Evolutionary conservation across 1,284 basidiomycete species (phyloP).

Genomic region (Ganoderma multipileum): DNA sequence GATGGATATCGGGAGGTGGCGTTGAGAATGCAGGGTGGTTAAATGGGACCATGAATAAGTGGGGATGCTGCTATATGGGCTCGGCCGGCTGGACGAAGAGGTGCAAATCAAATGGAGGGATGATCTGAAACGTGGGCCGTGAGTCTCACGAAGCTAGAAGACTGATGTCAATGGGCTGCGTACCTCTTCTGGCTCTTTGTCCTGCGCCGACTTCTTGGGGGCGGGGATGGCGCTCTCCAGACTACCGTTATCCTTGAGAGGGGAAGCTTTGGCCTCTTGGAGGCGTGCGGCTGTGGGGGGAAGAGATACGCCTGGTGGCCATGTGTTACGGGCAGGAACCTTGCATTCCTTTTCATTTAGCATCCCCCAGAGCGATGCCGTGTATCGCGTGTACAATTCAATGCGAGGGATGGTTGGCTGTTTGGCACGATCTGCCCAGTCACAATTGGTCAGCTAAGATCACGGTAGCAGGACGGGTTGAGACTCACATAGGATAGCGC

Average conservation of each 20-base stretch:
- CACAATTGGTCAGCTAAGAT: neutral
- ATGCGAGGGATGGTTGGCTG: slow-evolving; percentile 62
- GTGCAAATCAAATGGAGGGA: slow-evolving; percentile 28
- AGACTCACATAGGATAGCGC: slow-evolving; percentile 79
- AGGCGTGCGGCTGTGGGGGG: slow-evolving; percentile 25
- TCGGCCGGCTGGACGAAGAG: slow-evolving; percentile 21
- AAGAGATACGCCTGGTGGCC: slow-evolving; percentile 48
- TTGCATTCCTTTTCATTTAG: slow-evolving; percentile 57
- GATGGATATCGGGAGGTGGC: neutral
- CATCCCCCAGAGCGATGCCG: slow-evolving; percentile 60
- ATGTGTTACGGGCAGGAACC: slow-evolving; percentile 48
- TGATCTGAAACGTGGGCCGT: slow-evolving; percentile 11
- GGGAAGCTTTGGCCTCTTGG: neutral
- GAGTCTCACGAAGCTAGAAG: neutral
- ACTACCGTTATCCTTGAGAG: slow-evolving; percentile 15
- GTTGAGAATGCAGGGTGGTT: neutral
- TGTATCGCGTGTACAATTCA: slow-evolving; percentile 69
- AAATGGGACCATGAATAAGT: neutral
- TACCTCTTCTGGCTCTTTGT: slow-evolving; percentile 29
- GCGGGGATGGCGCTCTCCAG: slow-evolving; percentile 19
- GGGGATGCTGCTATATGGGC: slow-evolving; percentile 1
- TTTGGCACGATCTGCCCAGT: slow-evolving; percentile 53
- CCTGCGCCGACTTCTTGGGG: slow-evolving; percentile 19
- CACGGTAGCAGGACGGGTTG: neutral
- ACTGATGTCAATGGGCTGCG: neutral